Evolutionary conservation across 495 filamentous ascomycete species (phyloP).

Genomic region (Podospora pseudopauciseta): DNA sequence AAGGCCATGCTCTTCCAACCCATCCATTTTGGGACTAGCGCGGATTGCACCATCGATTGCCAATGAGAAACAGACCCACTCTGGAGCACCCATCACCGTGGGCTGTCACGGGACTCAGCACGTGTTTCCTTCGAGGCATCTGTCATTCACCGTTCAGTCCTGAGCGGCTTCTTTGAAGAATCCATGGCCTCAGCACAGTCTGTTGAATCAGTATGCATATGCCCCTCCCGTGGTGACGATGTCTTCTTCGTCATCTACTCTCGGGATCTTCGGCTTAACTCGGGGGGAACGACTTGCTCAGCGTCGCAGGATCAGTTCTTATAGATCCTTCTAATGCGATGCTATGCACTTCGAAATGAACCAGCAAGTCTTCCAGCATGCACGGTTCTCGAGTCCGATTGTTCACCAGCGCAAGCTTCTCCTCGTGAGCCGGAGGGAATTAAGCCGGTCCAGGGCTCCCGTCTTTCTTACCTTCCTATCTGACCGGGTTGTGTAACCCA

Average conservation of each 20-base stretch:
- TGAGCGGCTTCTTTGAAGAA: too few species aligned
- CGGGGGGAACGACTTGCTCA: not conserved
- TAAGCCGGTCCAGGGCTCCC: not conserved
- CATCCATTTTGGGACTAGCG: conserved; percentile 31
- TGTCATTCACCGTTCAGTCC: too few species aligned
- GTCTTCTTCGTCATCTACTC: too few species aligned
- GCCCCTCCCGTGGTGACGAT: too few species aligned
- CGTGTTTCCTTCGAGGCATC: not conserved
- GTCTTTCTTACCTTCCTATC: not conserved
- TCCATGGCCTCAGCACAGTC: too few species aligned
- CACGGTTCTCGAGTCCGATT: not conserved
- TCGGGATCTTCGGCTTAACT: too few species aligned
- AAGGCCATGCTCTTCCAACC: conserved; percentile 17
- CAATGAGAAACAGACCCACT: conserved; percentile 15
- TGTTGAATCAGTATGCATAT: too few species aligned
- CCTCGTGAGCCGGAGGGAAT: not conserved
- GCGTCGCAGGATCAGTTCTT: not conserved
- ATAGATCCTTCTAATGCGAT: not conserved
- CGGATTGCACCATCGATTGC: conserved; percentile 34
- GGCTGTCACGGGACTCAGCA: conserved; percentile 1
- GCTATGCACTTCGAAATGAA: too few species aligned
- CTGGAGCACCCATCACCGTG: not conserved
- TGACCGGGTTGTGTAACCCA: not conserved
- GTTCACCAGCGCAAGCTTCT: not conserved
- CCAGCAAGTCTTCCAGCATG: not conserved